phyloP scores from a whole-genome alignment of 2,329 filamentous ascomycete species.

The Rosellinia necatrix region DNA sequence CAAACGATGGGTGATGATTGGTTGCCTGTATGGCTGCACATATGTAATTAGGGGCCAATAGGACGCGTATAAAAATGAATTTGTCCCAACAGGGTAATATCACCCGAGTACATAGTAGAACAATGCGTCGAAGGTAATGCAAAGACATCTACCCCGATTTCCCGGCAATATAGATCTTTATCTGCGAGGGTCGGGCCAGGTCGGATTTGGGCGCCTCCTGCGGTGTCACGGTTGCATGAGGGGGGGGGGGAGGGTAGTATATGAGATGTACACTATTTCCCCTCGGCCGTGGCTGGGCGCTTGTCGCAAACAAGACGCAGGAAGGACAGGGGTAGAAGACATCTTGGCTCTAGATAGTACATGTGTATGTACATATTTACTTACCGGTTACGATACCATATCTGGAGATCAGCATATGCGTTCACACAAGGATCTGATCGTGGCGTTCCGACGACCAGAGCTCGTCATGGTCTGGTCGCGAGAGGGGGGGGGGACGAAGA shows the following conservation, averaged over 20 bases:
- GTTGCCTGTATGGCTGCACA: neutral
- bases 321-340: too few relatives aligned
- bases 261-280: slow-evolving; percentile 1
- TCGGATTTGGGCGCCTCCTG: slow-evolving; percentile 8
- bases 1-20: slow-evolving; percentile 4
- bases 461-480: neutral
- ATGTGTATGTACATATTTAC: neutral
- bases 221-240: slow-evolving; percentile 16
- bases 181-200: neutral
- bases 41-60: slow-evolving; percentile 3
- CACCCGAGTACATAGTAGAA: slow-evolving; percentile 11
- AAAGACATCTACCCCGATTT: neutral
- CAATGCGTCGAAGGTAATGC: slow-evolving; percentile 1
- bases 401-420: neutral
- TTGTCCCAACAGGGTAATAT: slow-evolving; percentile 7
- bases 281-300: too few relatives aligned
- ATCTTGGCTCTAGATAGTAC: too few relatives aligned
- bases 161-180: neutral
- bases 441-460: neutral
- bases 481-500: neutral
- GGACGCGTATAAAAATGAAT: neutral
- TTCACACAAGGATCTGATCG: neutral
- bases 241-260: neutral
- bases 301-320: neutral
- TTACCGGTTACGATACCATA: neutral